Base-by-base conservation (phyloP, 148 eudicot genomes). In the Fagopyrum tataricum region DNA sequence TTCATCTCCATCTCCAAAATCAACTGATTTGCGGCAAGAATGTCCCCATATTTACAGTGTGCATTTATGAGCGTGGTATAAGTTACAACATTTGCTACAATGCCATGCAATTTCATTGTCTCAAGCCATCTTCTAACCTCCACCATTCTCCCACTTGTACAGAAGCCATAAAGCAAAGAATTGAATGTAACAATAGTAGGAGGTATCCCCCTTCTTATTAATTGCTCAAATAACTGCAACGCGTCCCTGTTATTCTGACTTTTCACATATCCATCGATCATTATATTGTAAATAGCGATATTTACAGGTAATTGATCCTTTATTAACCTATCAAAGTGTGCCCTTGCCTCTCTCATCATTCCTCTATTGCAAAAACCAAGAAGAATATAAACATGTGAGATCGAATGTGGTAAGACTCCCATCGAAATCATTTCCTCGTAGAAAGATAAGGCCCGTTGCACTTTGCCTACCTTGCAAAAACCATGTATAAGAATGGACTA, bases 21-120 rank as follows among this genome's bases (percentile, higher is more conserved):
- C 84, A 93, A 76, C 46, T 79, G 83, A 40, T 79, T 64, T 86
- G 87, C 75, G 66, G 81, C 81, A 53, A 23, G 17, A 26, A 71
- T 51, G 52, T 89, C 55, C 74, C 86, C 87, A 66, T 79, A 73
- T 75, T 85, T 85, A 72, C 85, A 83, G 53, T 75, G 87, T 46
- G 86, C 87, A 74, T 91, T 87, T 90, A 93, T 84, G 20, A 93
- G 85, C 13, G 89, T 90, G 55, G 96, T 93, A 76, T 90, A 93
- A 24, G 94, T 89, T 70, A 85, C 78, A 46, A 79, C 82, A 78
- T 71, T 87, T 59, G 97, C 94, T 23, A 55, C 75, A 79, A 93
- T 81, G 23, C 86, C 90, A 73, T 83, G 82, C 21, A 49, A 31
- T 67, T 76, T 77, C 40, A 87, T 79, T 72, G 74, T 73, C 66